A percentile compares a stretch with the other conserved stretches of the same genome.
Evolutionary conservation across 306 rosid genomes (phyloP).

Genomic region (Heteromeles arbutifolia): DNA sequence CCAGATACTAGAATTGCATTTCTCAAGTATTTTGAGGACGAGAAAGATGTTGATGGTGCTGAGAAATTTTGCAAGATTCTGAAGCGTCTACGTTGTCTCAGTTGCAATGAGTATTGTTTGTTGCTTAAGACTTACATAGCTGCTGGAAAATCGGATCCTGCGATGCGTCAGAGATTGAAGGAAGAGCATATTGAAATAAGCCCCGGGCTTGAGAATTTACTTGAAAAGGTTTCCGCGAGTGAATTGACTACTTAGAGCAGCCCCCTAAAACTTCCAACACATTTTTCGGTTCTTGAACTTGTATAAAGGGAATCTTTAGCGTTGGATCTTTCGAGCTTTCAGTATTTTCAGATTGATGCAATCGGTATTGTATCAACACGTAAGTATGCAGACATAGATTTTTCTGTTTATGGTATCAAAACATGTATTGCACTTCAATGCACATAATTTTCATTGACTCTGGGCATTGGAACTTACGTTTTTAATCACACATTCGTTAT

Average conservation of each 20-base stretch:
- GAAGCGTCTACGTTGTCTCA: conserved; percentile 35
- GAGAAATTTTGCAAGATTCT: conserved; percentile 54
- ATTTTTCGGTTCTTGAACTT: background rate
- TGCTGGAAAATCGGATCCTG: conserved; percentile 32
- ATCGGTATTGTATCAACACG: background rate
- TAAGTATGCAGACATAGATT: background rate
- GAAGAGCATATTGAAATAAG: conserved; percentile 29
- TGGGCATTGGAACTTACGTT: background rate
- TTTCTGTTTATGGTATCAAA: background rate
- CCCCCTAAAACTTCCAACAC: background rate
- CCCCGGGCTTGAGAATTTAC: conserved; percentile 30
- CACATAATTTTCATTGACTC: background rate
- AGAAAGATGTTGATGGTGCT: conserved; percentile 49
- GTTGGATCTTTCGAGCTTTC: background rate
- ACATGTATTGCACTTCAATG: background rate
- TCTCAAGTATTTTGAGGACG: conserved; percentile 54
- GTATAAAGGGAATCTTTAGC: background rate
- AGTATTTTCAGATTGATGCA: background rate
- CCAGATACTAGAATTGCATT: conserved; percentile 36
- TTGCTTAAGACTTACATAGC: conserved; percentile 39
- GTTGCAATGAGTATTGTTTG: conserved; percentile 29
- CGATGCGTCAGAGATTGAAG: conserved; percentile 28
- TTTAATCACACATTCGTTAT: background rate
- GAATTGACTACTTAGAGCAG: background rate
- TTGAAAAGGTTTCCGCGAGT: conserved; percentile 20